Conservation (phyloP, 2,329 filamentous ascomycete genomes). For the Penicillium janthinellum region DNA sequence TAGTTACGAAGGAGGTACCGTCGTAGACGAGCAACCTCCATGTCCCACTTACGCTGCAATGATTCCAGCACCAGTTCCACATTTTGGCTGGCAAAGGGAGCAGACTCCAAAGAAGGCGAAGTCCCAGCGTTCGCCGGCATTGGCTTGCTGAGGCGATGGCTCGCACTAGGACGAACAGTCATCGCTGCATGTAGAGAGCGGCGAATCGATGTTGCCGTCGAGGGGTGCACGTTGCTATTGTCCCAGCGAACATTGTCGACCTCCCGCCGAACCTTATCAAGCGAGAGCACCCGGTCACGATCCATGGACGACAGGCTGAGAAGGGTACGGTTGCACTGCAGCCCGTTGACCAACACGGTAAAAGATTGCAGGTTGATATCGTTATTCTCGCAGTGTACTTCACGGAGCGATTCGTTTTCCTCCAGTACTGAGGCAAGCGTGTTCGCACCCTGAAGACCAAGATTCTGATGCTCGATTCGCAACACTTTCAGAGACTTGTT, state of each 20-base stretch:
- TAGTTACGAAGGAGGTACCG: slow-evolving; percentile 52
- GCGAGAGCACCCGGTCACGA: slow-evolving; percentile 61
- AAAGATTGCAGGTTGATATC: slow-evolving; percentile 71
- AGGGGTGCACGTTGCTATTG: slow-evolving; percentile 29
- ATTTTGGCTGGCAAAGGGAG: slow-evolving; percentile 39
- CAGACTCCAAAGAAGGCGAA: slow-evolving; percentile 24
- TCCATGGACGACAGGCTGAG: slow-evolving; percentile 65
- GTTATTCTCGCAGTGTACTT: slow-evolving; percentile 72
- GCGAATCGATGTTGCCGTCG: slow-evolving; percentile 44
- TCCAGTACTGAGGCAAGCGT: slow-evolving; percentile 69
- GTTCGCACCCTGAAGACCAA: slow-evolving; percentile 69
- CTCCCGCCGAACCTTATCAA: slow-evolving; percentile 61
- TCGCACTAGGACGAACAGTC: slow-evolving; percentile 31
- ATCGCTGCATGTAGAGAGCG: slow-evolving; percentile 48
- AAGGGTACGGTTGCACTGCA: slow-evolving; percentile 66
- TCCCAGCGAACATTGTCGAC: slow-evolving; percentile 55
- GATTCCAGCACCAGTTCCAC: slow-evolving; percentile 45
- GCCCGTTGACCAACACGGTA: slow-evolving; percentile 67
- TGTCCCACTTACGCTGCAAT: slow-evolving; percentile 50
- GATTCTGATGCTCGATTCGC: slow-evolving; percentile 67
- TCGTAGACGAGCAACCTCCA: slow-evolving; percentile 45
- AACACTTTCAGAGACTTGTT: slow-evolving; percentile 65
- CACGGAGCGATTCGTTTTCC: slow-evolving; percentile 62
- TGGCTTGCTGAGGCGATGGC: slow-evolving; percentile 38
- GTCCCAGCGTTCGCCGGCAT: slow-evolving; percentile 23